Evolutionary conservation across 108 stramenopile species (phyloP), one percentile per base, ranked within the genome.

Genomic region (Skeletonema grethae): DNA sequence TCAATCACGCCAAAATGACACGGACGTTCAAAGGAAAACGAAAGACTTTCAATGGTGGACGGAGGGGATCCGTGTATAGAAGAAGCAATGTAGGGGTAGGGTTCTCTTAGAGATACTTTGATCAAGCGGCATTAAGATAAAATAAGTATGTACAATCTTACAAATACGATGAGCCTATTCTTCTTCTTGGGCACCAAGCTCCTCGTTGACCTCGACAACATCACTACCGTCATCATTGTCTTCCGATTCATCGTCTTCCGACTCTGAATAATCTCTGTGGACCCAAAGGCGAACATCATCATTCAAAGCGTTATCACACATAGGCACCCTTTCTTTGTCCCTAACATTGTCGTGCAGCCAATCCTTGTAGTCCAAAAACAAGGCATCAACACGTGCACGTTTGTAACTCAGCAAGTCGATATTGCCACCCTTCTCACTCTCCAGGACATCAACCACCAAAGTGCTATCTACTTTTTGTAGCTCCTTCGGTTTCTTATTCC

Each of bases 261-360:
- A 50, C 25, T 29, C 56, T 22, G 6, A 24, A 11, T n/a, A 28
- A 11, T n/a, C 69, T 30, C 67, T 56, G 29, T 62, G 73, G 16
- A 93, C 75, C 90, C 90, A 90, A 50, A 93, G 65, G 29, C 76
- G 79, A 2, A 61, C 57, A 74, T 94, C 93, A 77, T 94, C 93
- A 71, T 94, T 89, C 73, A 77, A 65, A 8, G 76, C 75, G 68
- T 85, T 60, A 11, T 71, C 73, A 64, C 93, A 95, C 65, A 76
- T 61, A 5, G 69, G 82, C 25, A 88, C 62, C 30, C 84, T 69
- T 1, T 80, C 31, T 5, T 65, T 50, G 64, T 89, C 86, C 39
- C 82, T 68, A 0, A 95, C 76, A 25, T 69, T 53, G 4, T 66
- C 59, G 15, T 60, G 30, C 34, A 95, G 50, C 93, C 93, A 94